Evolutionary conservation across 441 rosid species (phyloP).

Genomic region (Euphorbia schlechtendalii): DNA sequence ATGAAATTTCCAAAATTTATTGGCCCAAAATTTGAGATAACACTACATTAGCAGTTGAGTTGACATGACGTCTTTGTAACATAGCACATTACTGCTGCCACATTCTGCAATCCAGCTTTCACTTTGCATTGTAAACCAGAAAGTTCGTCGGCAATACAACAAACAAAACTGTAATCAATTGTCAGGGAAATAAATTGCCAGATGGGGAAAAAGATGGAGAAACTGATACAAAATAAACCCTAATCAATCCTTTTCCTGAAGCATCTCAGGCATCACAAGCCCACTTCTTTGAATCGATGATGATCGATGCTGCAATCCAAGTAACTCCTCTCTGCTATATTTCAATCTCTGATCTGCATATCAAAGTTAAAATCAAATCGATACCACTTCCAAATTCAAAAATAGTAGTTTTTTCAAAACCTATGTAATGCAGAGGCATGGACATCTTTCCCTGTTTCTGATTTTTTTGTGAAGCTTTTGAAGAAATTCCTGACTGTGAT

Average conservation of each 20-base stretch:
- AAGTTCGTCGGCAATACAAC: background rate
- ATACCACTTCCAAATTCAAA: background rate
- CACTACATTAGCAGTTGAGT: too few relatives aligned
- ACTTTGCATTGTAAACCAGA: background rate
- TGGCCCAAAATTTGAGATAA: too few relatives aligned
- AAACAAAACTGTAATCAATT: background rate
- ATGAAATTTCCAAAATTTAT: too few relatives aligned
- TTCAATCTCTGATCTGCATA: conserved; percentile 78
- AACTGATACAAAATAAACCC: background rate
- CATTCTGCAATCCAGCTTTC: background rate
- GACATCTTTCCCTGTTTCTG: conserved; percentile 30
- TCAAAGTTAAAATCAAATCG: conserved; percentile 1
- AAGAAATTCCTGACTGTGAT: conserved; percentile 23
- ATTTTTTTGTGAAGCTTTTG: conserved; percentile 23
- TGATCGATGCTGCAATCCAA: conserved; percentile 43
- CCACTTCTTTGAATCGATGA: conserved; percentile 25
- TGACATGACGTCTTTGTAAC: too few relatives aligned
- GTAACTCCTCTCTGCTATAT: conserved; percentile 63
- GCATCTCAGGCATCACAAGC: background rate
- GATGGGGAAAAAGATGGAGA: background rate
- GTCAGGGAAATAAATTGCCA: background rate
- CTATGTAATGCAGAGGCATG: conserved; percentile 40
- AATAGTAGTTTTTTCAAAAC: conserved; percentile 18
- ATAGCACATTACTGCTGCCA: background rate
- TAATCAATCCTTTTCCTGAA: background rate